A percentile compares a stretch with the other conserved stretches of the same genome.
These are phyloP conservation scores for Excoecaria cochinchinensis DNA, from an alignment of 345 rosid genomes.

Conservation along the genomic window DNA sequence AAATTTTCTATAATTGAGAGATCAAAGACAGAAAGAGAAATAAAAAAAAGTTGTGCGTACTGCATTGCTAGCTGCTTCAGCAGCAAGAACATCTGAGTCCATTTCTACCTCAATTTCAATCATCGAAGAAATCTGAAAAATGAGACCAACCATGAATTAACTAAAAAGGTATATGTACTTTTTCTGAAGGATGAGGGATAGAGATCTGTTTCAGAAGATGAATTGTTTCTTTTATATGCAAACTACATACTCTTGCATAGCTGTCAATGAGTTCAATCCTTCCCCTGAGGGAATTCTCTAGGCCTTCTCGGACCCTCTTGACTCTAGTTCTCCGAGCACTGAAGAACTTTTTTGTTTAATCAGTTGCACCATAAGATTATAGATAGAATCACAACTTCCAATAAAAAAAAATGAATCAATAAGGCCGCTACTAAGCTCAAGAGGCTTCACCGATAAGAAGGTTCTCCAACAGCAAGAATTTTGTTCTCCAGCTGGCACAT, in stretches of 20 bases:
- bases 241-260: slow-evolving; percentile 71
- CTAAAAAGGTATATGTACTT: neutral
- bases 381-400: neutral
- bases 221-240: slow-evolving; percentile 11
- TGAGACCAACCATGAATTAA: slow-evolving; percentile 3
- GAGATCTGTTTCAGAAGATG: neutral
- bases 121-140: slow-evolving; percentile 85
- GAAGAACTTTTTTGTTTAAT: slow-evolving; percentile 14
- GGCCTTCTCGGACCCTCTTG: slow-evolving; percentile 74
- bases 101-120: slow-evolving; percentile 94
- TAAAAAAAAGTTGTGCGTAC: slow-evolving; percentile 41
- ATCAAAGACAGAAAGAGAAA: slow-evolving; percentile 5
- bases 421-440: slow-evolving; percentile 13
- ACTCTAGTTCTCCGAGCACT: slow-evolving; percentile 79
- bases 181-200: neutral
- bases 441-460: slow-evolving; percentile 73
- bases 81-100: slow-evolving; percentile 95
- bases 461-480: slow-evolving; percentile 89
- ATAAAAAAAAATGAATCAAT: neutral
- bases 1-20: neutral
- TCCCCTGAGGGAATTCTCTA: slow-evolving; percentile 71
- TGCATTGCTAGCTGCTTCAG: slow-evolving; percentile 73
- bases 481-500: slow-evolving; percentile 98
- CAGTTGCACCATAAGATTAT: neutral
- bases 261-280: slow-evolving; percentile 88